Evolutionary conservation across 75 land plant genomes (phyloP).

Genomic region (Azolla pinnata): DNA sequence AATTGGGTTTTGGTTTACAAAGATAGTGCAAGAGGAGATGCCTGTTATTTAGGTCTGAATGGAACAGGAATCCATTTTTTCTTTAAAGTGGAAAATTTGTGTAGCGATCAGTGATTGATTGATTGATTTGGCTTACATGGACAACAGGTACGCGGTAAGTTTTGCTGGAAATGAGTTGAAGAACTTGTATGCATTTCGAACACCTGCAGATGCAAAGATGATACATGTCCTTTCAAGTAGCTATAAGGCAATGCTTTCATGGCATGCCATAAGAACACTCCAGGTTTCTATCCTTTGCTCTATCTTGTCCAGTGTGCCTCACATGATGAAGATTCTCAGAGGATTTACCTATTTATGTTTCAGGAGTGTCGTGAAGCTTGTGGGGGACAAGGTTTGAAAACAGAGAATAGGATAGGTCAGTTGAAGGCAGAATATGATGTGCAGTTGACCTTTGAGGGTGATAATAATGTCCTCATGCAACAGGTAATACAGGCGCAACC

Average conservation of each 20-base stretch:
- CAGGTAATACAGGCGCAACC: constrained; percentile 2
- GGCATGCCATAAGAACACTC: constrained; percentile 83
- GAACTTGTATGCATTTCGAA: constrained; percentile 50
- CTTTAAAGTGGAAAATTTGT: too few relatives aligned
- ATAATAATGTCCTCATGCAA: constrained; percentile 19
- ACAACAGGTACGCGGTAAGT: constrained; percentile 92
- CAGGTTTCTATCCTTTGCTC: constrained; percentile 39
- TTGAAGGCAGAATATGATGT: constrained; percentile 22
- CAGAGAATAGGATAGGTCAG: constrained; percentile 17
- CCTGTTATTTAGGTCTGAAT: too few relatives aligned
- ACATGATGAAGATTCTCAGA: neutral
- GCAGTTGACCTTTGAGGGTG: constrained; percentile 21
- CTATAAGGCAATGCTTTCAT: constrained; percentile 78
- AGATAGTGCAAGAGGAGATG: too few relatives aligned
- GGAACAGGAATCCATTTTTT: too few relatives aligned
- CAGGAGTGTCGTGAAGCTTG: constrained; percentile 26
- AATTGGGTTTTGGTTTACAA: too few relatives aligned
- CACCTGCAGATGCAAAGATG: constrained; percentile 53
- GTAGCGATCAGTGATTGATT: too few relatives aligned
- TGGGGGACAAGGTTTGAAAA: constrained; percentile 21
- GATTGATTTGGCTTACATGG: too few relatives aligned
- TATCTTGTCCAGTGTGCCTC: neutral
- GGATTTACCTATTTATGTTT: constrained; percentile 2
- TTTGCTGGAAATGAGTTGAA: constrained; percentile 69
- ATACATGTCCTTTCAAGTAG: constrained; percentile 94